Evolutionary conservation across 495 filamentous ascomycete genomes (phyloP), one percentile per base, ranked within the genome.

Genomic region (Schizothecium vesticola): DNA sequence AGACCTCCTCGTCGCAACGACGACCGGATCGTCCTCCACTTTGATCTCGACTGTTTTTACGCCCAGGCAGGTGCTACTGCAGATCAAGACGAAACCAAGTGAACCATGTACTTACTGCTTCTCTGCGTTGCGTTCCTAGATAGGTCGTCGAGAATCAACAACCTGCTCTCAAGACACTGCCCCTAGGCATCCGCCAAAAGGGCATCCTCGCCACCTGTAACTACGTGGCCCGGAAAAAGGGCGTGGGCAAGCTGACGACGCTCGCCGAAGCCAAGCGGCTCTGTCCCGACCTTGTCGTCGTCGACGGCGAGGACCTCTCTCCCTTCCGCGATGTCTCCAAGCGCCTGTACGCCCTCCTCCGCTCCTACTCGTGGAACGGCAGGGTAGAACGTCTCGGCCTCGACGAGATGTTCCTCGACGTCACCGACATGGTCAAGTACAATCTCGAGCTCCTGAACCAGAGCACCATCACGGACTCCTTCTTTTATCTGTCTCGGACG

Each of bases 31-130:
- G 91, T 96, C 75, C 80, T 96, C 63, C 92, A 95, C 73, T 91
- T 95, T 79, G 91, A 94, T 79, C 91, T 95, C 81, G 92, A 96
- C 80, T 96, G 92, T 77, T 97, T 97, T 82, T 98, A 98, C 76
- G 93, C 93, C 33, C 89, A 91, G 56, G 93, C 94, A 73, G 51
- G 73, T 68, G 16, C 33, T n/a, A 58, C 9, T 51, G 43, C 43
- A 56, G n/a, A 57, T 25, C 0, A 23, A 10, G 19, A 22, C 16
- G 13, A 22, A 56, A 26, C 5, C 19, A 26, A 56, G 24, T 28
- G 10, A 26, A 11, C 36, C 26, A 59, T 23, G 21, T 65, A 16
- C 56, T 65, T 25, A 65, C 29, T 63, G 19, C 13, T 29, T 23
- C 22, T 56, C 23, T 60, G 10, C 26, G n/a, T n/a, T 19, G 57